These are phyloP conservation scores for Byssothecium circinans DNA, from an alignment of 2,329 filamentous ascomycete genomes.

Conservation along the genomic window DNA sequence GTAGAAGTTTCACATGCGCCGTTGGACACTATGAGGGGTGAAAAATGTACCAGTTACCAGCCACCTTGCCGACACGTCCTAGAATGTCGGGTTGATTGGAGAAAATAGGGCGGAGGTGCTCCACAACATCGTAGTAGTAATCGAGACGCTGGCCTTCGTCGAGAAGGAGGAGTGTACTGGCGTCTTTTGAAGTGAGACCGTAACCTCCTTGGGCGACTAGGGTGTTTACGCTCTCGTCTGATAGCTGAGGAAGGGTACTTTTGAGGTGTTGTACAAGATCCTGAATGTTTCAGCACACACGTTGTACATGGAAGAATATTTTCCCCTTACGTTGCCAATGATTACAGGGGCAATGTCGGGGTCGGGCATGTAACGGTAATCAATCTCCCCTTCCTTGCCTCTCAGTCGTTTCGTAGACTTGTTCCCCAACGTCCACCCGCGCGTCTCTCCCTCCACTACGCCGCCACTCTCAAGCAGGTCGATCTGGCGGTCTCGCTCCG, in stretches of 20 bases:
- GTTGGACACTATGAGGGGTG: neutral
- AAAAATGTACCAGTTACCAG: slow-evolving; percentile 57
- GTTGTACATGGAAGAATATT: neutral
- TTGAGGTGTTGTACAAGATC: slow-evolving; percentile 69
- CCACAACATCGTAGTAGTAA: slow-evolving; percentile 73
- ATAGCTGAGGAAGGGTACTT: slow-evolving; percentile 66
- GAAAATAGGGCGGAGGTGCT: slow-evolving; percentile 21
- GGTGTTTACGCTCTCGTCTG: slow-evolving; percentile 68
- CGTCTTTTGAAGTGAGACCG: slow-evolving; percentile 77
- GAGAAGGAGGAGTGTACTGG: slow-evolving; percentile 73
- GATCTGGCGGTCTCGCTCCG: slow-evolving; percentile 89
- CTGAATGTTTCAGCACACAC: slow-evolving; percentile 15
- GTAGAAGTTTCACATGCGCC: slow-evolving; percentile 7
- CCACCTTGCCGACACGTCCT: slow-evolving; percentile 48
- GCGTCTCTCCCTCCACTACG: slow-evolving; percentile 78
- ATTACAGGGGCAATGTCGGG: slow-evolving; percentile 82
- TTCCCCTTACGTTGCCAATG: slow-evolving; percentile 57
- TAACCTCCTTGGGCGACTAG: slow-evolving; percentile 62
- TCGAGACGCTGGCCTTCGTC: slow-evolving; percentile 79
- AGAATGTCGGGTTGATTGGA: slow-evolving; percentile 33
- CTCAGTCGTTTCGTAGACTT: slow-evolving; percentile 79
- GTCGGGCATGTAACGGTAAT: slow-evolving; percentile 98
- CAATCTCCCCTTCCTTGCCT: slow-evolving; percentile 94
- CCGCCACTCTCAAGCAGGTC: slow-evolving; percentile 74
- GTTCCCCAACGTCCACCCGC: slow-evolving; percentile 86